Evolutionary conservation across 1,284 basidiomycete genomes (phyloP).

Genomic region (Porogramme epimiltina): DNA sequence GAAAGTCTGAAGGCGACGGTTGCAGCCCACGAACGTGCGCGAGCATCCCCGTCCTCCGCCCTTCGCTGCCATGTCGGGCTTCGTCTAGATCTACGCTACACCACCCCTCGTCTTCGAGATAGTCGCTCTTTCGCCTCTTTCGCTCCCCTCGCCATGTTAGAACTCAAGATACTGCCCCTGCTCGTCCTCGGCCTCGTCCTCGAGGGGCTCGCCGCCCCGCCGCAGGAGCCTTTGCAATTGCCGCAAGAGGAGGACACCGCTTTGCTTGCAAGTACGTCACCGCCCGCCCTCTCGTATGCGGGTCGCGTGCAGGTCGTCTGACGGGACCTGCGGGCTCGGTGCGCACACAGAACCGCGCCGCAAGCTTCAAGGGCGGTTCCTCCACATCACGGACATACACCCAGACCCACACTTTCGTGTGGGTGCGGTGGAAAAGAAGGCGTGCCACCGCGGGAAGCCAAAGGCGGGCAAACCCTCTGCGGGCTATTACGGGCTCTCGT

Average conservation of each 20-base stretch:
- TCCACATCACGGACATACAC: constrained; percentile 83
- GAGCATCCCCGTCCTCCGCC: constrained; percentile 1
- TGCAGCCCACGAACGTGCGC: constrained; percentile 35
- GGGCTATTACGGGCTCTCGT: constrained; percentile 62
- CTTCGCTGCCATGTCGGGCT: constrained; percentile 16
- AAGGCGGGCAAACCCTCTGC: constrained; percentile 55
- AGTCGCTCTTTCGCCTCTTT: constrained; percentile 6
- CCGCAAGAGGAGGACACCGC: constrained; percentile 1
- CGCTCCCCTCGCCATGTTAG: constrained; percentile 21
- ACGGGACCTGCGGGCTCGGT: constrained; percentile 13
- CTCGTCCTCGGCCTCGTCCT: constrained; percentile 14
- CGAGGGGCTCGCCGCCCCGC: constrained; percentile 15
- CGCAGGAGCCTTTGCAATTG: constrained; percentile 25
- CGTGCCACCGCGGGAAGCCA: constrained; percentile 68
- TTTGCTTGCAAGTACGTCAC: no score
- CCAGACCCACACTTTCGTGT: constrained; percentile 67
- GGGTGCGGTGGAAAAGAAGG: constrained; percentile 50
- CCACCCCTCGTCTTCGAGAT: constrained; percentile 17
- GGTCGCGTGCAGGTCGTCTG: constrained; percentile 22
- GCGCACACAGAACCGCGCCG: constrained; percentile 28
- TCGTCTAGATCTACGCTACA: constrained; percentile 24
- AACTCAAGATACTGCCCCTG: constrained; percentile 17
- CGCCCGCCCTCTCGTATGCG: no score
- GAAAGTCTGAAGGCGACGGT: background rate
- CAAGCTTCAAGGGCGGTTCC: constrained; percentile 71